Base-by-base conservation (phyloP, 305 asterid genomes). In the Fraxinus floribunda region DNA sequence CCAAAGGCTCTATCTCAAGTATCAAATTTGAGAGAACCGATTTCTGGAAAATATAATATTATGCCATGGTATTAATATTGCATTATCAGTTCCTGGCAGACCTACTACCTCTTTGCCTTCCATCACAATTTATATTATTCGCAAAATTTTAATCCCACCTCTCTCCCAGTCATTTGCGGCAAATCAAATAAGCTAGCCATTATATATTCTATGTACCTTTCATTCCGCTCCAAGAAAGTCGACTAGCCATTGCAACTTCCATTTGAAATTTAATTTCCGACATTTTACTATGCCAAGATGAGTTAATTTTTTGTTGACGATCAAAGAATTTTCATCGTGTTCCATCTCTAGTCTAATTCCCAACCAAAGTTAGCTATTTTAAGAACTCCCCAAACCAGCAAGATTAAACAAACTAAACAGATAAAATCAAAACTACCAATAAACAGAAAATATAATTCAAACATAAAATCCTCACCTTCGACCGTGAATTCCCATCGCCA, bases 1-100 rank as follows among this genome's bases (percentile, higher is more conserved):
- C 98, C 91, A 95, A 82, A 30, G 98, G 98, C 92, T 95, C 98
- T 80, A 95, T 90, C 83, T 95, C 98, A 79, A 88, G 92, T 82
- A 95, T 83, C 89, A 93, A 84, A 84, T 88, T 89, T 76, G 90
- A 86, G 73, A 93, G 88, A 29, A 75, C 88, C 35, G 94, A 87
- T 84, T 90, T 93, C 97, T 95, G 90, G 80, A 86, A 85, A 75
- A 76, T 32, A 38, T 30, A 62, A n/a, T 75, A 75, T 81, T 62
- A 66, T 64, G 36, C 46, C 46, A 29, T 57, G 55, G 18, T 78
- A 38, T 44, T 16, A 77, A 41, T 49, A 66, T 62, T 36, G 36
- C 77, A 72, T 34, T 11, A 78, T 7, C 52, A 41, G 2, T 77
- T 52, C 68, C 29, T 60, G n/a, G 55, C 81, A 22, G 49, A 36